Base-by-base conservation (phyloP, 129 eudicot genomes). In the Ambrosia trifida region DNA sequence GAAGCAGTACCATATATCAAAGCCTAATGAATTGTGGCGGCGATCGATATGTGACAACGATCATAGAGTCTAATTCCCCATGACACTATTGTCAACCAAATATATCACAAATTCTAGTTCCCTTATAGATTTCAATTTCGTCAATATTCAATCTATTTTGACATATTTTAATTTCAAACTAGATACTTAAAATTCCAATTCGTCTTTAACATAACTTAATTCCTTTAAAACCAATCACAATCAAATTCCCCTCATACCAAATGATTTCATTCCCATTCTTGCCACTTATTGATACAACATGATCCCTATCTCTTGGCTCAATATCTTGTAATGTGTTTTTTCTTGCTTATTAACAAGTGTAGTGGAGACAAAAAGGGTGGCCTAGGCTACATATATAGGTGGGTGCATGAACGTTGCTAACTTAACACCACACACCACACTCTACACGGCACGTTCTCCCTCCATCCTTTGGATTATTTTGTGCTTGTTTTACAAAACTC, bases 331-430 rank as follows among this genome's bases (percentile, higher is more conserved):
- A 32, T 19, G 32, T 53, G 11, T 53, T 53, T 53, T 28, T 53
- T 3, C 60, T 53, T 47, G 16, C 19, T 53, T 53, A 53, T 8
- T 53, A 53, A 53, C 60, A 53, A 53, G 60, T 53, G 60, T 6
- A 53, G 60, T 53, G 32, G 60, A 19, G 60, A 18, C 11, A 53
- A 53, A 53, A 18, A 53, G 60, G 11, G 60, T 53, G 60, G 17
- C 43, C 43, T 38, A 38, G 28, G 43, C 43, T 38, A 38, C 8
- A 38, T 38, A 24, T 24, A 24, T 24, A 38, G 43, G 43, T 36
- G 4, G 41, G 41, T 36, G 41, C 41, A 36, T 36, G 7, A 51
- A 14, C 58, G 28, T 51, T n/a, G 16, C 58, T 51, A 51, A 51
- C 28, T 51, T 16, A 51, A 51, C 58, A 51, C 28, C 58, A 51